Base-by-base conservation (phyloP, 2,329 filamentous ascomycete species). In the Aspergillus sp. region DNA sequence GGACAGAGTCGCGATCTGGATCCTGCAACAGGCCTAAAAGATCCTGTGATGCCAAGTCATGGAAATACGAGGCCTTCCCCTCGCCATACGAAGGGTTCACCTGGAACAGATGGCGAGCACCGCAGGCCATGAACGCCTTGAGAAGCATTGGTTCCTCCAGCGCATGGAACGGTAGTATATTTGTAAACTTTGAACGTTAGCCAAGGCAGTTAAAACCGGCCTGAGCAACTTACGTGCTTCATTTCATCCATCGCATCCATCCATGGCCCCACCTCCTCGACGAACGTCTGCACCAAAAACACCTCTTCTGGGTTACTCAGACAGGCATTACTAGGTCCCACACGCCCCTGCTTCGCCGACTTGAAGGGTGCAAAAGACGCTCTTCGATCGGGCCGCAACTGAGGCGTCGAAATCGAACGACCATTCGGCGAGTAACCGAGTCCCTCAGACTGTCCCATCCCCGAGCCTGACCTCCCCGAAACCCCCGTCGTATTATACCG, bases 201-300 rank as follows among this genome's bases (percentile, higher is more conserved):
- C 61, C 45, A 46, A 36, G 47, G 47, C 36, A 45, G 53, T n/a
- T 9, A 39, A 31, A 9, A 42, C 29, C 42, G 29, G 18, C 14
- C 29, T 26, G 12, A 32, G 2, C 18, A 20, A 72, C 81, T 62
- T 75, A 85, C 82, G 72, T 96, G 90, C 77, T 94, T 94, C 65
- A 88, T 84, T 36, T 87, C 84, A 77, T 96, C 91, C 80, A 97
- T 87, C 47, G 88, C 91, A 75, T 97, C 94, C 91, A 98, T 96
- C 92, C 94, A 97, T 3, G 92, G 77, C 0, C 90, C 92, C 2
- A 98, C 91, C 65, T 96, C 90, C 69, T 96, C 90, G 6, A 96
- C 89, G 72, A 96, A 98, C 0, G 92, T 88, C 73, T 96, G 91
- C 89, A 97, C 91, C 71, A 92, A 92, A n/a, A 89, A 79, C 0